phyloP scores from a whole-genome alignment of 441 rosid genomes.

The Eutrema salsugineum region DNA sequence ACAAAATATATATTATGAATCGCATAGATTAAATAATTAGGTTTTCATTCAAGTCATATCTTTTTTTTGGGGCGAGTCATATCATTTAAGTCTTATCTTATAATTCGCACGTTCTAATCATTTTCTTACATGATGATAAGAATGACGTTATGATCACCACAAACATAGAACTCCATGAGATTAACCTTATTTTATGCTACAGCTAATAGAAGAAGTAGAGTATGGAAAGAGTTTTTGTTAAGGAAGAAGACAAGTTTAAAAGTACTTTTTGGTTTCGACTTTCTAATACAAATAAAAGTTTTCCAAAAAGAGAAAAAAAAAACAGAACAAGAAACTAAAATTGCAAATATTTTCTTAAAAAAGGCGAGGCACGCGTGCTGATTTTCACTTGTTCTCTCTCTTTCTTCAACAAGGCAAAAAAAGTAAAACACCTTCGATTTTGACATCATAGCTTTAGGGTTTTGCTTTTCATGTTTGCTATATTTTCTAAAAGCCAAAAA shows the following conservation, averaged over 20 bases:
- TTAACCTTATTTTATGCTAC: not conserved
- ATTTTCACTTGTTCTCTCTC: not conserved
- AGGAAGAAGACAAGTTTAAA: slow-evolving; percentile 9
- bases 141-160: not conserved
- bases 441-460: slow-evolving; percentile 20
- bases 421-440: not conserved
- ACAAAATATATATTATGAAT: not conserved
- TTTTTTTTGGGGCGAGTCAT: not conserved
- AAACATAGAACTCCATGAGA: slow-evolving; percentile 5
- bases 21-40: not conserved
- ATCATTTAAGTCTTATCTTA: not conserved
- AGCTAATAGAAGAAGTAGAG: not conserved
- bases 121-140: not conserved
- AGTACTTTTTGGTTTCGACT: slow-evolving; percentile 10
- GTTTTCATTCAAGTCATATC: not conserved
- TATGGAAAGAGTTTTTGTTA: not conserved
- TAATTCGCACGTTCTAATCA: slow-evolving; percentile 10
- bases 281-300: slow-evolving; percentile 13
- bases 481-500: not conserved
- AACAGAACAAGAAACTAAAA: slow-evolving; percentile 1
- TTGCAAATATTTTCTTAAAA: not conserved
- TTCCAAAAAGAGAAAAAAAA: slow-evolving; percentile 9
- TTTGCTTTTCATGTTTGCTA: not conserved
- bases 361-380: slow-evolving; percentile 17
- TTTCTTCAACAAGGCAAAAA: not conserved